Base-by-base conservation (phyloP, 73 alveolate genomes). In the Paramecium tetraurelia region DNA sequence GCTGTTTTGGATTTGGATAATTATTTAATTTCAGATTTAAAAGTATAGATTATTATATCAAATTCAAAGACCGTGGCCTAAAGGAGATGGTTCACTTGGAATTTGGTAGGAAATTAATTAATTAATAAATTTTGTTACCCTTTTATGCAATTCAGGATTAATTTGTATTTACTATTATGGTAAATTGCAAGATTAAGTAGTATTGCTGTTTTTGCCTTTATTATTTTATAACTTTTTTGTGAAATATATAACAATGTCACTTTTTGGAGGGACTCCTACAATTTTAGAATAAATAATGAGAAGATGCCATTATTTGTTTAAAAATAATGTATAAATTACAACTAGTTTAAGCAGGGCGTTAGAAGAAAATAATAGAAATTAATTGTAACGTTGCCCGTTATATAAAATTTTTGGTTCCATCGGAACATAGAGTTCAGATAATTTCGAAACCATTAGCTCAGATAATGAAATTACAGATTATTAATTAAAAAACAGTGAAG, bases 1-100 rank as follows among this genome's bases (percentile, higher is more conserved):
- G 6, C 38, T 75, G 11, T 35, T 75, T 29, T 75, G 58, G 58
- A 1, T 75, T 35, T 41, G 59, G 59, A 35, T 24, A 4, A 38
- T 75, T 14, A 41, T 41, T 21, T 38, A 75, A 75, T 11, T 75
- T 16, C 40, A 75, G 10, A 41, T 41, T 36, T n/a, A 75, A 12
- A 75, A 41, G 27, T 35, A 35, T n/a, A 75, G 46, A 18, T 75
- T 75, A 18, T 41, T 75, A 29, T 75, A 35, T 41, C 20, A 29
- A 75, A 21, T 75, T 22, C 46, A 75, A 16, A 75, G 87, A 36
- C 87, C 87, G 6, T 75, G 87, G 87, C 87, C 87, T 4, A 38
- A 75, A 75, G 46, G 46, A 29, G 87, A 75, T 21, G 40, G 59
- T 10, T 29, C 87, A 35, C 35, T 75, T 22, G 87, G 87, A 0